Evolutionary conservation across 2,329 filamentous ascomycete genomes (phyloP).

Genomic region (Trichoderma brevicompactum): DNA sequence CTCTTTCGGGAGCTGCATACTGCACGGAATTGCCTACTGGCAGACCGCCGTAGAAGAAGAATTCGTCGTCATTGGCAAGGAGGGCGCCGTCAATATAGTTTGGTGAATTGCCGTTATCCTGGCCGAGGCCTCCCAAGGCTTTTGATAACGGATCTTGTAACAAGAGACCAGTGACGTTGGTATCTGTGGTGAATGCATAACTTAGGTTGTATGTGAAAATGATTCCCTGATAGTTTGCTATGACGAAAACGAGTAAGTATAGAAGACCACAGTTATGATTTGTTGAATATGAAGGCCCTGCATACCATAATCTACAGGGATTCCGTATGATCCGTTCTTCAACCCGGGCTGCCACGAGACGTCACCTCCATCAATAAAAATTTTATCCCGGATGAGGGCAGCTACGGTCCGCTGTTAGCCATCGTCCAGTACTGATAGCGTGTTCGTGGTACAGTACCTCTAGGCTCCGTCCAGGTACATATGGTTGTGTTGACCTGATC

Average conservation of each 20-base stretch:
- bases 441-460: constrained; percentile 43
- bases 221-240: constrained; percentile 57
- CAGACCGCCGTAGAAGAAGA: constrained; percentile 66
- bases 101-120: constrained; percentile 57
- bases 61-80: constrained; percentile 66
- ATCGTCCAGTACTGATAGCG: neutral
- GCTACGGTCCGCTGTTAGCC: constrained; percentile 47
- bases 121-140: constrained; percentile 50
- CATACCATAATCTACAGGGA: constrained; percentile 49
- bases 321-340: constrained; percentile 47
- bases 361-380: constrained; percentile 68
- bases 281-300: neutral
- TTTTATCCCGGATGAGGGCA: constrained; percentile 61
- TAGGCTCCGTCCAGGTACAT: constrained; percentile 59
- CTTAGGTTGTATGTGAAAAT: constrained; percentile 65
- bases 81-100: constrained; percentile 66
- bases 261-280: neutral
- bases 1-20: constrained; percentile 45
- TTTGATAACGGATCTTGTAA: constrained; percentile 51
- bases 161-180: constrained; percentile 60
- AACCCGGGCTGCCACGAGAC: constrained; percentile 58
- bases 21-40: constrained; percentile 45
- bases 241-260: neutral
- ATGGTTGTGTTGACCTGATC: constrained; percentile 62
- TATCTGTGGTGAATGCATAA: constrained; percentile 54